Percentiles rank a stretch among this genome's conserved stretches.
These are phyloP conservation scores for Tausonia pullulans DNA, from an alignment of 1,284 basidiomycete species.

Conservation along the genomic window DNA sequence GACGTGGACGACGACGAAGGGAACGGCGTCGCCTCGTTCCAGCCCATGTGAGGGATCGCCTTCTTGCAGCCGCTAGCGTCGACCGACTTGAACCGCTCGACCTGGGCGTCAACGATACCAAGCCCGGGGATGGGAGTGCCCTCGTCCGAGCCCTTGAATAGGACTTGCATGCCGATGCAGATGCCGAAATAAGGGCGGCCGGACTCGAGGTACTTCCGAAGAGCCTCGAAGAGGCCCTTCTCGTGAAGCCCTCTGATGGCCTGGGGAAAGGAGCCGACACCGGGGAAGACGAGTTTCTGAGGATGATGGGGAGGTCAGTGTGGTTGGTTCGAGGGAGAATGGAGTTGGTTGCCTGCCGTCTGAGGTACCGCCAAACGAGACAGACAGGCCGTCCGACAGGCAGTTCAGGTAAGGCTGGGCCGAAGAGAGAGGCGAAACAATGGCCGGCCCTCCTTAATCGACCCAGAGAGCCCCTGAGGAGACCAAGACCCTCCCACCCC, in stretches of 20 bases:
- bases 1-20: background rate
- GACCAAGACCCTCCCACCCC: too few species aligned
- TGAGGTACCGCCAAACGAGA: too few species aligned
- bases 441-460: too few species aligned
- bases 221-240: constrained; percentile 67
- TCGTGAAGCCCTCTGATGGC: constrained; percentile 67
- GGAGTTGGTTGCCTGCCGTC: too few species aligned
- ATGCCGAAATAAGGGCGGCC: constrained; percentile 95
- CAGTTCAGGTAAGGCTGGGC: too few species aligned
- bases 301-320: constrained; percentile 14
- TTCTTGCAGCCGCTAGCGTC: constrained; percentile 44
- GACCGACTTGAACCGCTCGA: constrained; percentile 49
- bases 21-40: constrained; percentile 55
- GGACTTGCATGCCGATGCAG: constrained; percentile 95
- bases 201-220: constrained; percentile 71
- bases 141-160: constrained; percentile 79
- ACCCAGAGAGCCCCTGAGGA: too few species aligned
- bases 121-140: constrained; percentile 50
- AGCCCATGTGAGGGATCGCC: constrained; percentile 96
- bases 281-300: constrained; percentile 92
- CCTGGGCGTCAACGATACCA: constrained; percentile 58
- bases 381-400: too few species aligned
- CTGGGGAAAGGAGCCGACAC: constrained; percentile 89
- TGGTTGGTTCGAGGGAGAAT: too few species aligned
- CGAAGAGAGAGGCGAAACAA: too few species aligned